Base-by-base conservation (phyloP, 306 rosid genomes). In the Crataegus laevigata region DNA sequence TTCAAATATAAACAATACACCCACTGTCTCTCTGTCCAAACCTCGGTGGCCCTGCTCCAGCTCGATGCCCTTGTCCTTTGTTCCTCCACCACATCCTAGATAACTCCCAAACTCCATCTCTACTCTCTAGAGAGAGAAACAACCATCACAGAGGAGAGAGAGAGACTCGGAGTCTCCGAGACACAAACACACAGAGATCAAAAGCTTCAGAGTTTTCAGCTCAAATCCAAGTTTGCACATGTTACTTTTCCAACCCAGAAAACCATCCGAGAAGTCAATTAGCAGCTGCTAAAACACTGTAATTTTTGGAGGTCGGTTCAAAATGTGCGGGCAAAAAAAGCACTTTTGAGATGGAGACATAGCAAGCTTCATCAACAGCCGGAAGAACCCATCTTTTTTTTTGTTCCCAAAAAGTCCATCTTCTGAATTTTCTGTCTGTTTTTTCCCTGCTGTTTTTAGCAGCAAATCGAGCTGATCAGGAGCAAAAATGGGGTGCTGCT, bases 401-500 rank as follows among this genome's bases (percentile, higher is more conserved):
- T 2, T 71, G 25, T 11, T 22, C 11, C 38, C 69, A 32, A 25
- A 78, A 58, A 63, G 8, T 45, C 30, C 14, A 11, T 64, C 55
- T 38, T 24, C 54, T 50, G 54, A 50, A 14, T 28, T 62, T 42
- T 26, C 13, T 8, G 11, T n/a, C 11, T 19, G n/a, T 75, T 29
- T 28, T 51, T 67, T 36, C 4, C 7, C 42, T 59, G 3, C 28
- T 29, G 18, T 64, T 54, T 10, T 55, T 3, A 26, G 25, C 4
- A 63, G 24, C 58, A 24, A 54, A 45, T 25, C 36, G 22, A 75
- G 60, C 13, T 57, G 47, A 73, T 14, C 40, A n/a, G 32, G 59
- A 8, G 15, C 43, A 11, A 59, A 65, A 81, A 91, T 91, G 98
- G 98, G 98, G 30, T 89, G 98, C 78, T 93, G 96, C 64, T 87